A percentile compares a stretch with the other conserved stretches of the same genome.
Conservation (phyloP, 805 yeast species). For the Kazachstania kunashirensis region DNA sequence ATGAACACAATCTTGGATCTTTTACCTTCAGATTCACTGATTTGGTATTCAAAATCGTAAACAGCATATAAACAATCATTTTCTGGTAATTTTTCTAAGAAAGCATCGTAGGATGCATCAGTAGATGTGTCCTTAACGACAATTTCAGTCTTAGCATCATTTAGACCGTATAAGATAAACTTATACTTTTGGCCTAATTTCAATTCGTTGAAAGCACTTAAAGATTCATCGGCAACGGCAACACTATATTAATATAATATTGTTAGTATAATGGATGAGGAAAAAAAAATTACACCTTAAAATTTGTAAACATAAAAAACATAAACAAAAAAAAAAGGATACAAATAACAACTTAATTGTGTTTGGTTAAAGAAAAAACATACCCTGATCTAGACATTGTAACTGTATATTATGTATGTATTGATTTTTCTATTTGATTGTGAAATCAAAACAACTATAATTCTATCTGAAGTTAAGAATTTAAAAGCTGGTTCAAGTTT, state of each 20-base stretch:
- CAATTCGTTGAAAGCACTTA: slow-evolving; percentile 89
- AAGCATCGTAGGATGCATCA: slow-evolving; percentile 69
- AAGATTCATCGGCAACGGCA: slow-evolving; percentile 81
- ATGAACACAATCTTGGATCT: slow-evolving; percentile 62
- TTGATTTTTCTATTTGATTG: background rate
- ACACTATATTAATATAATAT: slow-evolving; percentile 45
- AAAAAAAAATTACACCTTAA: no score
- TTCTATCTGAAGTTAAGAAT: no score
- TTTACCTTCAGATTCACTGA: slow-evolving; percentile 86
- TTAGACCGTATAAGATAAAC: slow-evolving; percentile 72
- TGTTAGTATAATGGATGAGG: no score
- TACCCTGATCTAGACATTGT: slow-evolving; percentile 32
- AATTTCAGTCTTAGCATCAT: slow-evolving; percentile 81
- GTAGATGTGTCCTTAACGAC: slow-evolving; percentile 78
- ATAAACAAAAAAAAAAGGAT: background rate
- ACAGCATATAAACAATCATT: slow-evolving; percentile 93
- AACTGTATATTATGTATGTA: no score
- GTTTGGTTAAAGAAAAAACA: no score
- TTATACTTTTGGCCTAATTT: slow-evolving; percentile 87
- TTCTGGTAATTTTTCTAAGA: slow-evolving; percentile 85
- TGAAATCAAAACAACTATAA: no score
- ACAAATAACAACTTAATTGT: background rate
- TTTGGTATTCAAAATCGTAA: slow-evolving; percentile 92
- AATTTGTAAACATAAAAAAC: background rate
- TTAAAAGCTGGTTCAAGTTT: no score